Evolutionary conservation across 768 basidiomycete genomes (phyloP), one percentile per base, ranked within the genome.

Genomic region (Gloeopeniophorella convolvens): DNA sequence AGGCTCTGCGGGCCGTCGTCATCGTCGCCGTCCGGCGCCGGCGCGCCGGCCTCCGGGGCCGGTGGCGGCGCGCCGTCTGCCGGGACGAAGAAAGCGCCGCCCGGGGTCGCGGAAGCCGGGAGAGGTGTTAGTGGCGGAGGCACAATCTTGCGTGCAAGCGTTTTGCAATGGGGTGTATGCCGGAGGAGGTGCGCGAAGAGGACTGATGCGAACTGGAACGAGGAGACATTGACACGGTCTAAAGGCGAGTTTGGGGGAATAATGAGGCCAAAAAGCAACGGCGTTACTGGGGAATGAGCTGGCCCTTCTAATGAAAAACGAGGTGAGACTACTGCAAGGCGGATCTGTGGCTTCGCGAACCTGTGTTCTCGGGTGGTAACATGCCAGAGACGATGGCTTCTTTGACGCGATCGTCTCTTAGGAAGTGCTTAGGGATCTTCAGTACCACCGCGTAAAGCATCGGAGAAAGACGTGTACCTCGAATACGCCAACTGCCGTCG

Each of bases 171-270:
- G 8, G 81, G 68, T 41, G 83, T 85, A 36, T 75, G 79, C 20
- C 83, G 75, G 37, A 94, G 72, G 27, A 94, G 76, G 62, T 89
- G 85, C 2, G 89, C 69, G 62, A 94, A 92, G 54, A 93, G 76
- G 35, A 91, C 72, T 9, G 79, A 75, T 2, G 90, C 79, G 55
- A 93, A 74, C 58, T 89, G 85, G 6, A 80, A 81, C 6, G 85
- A 79, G 26, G 75, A 79, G 15, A 81, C 76, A 35, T 72, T 67
- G 50, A 74, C 72, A 23, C 75, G 66, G 51, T 83, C 76, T 23
- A 85, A 72, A 32, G 78, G 74, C 12, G 83, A 71, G 32, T 70
- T 70, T n/a, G 82, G 86, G 43, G 81, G 70, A 48, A 76, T 70
- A 27, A 79, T 71, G 36, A 91, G 74, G n/a, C 82, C 74, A 47